phyloP scores from a whole-genome alignment of 2,329 filamentous ascomycete species.

The Thielaviopsis punctulata region DNA sequence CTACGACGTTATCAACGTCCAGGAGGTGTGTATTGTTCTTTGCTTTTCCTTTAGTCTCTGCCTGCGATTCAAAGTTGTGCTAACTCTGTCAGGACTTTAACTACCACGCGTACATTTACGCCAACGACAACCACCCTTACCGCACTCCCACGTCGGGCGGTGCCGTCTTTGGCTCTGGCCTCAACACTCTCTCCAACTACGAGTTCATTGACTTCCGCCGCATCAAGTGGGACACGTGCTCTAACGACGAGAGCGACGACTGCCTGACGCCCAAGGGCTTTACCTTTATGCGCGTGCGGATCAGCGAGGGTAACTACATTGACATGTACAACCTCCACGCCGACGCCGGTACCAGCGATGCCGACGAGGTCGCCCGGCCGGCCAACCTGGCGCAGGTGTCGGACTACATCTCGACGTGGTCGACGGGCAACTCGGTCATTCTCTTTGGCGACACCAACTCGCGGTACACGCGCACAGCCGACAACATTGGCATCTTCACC shows the following conservation, averaged over 20 bases:
- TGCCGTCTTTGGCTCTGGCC: constrained; percentile 42
- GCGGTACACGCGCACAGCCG: constrained; percentile 39
- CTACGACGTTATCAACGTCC: constrained; percentile 46
- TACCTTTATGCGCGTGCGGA: constrained; percentile 42
- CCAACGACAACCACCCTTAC: constrained; percentile 38
- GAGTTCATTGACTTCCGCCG: constrained; percentile 38
- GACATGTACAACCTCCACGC: constrained; percentile 52
- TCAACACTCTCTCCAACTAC: constrained; percentile 46
- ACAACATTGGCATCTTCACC: constrained; percentile 36
- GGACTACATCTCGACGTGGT: constrained; percentile 37
- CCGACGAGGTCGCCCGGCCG: constrained; percentile 37
- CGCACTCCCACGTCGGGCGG: constrained; percentile 49
- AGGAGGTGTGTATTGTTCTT: constrained; percentile 29
- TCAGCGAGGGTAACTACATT: constrained; percentile 32
- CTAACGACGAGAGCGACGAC: constrained; percentile 35
- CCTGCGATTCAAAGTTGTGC: not conserved
- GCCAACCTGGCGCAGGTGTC: constrained; percentile 43
- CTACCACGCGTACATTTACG: constrained; percentile 47
- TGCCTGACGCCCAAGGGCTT: constrained; percentile 55
- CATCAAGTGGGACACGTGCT: constrained; percentile 42
- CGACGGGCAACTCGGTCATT: constrained; percentile 42
- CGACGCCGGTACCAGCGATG: constrained; percentile 40
- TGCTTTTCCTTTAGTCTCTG: not conserved
- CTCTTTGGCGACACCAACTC: constrained; percentile 50
- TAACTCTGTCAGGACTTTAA: constrained; percentile 37